Evolutionary conservation across 306 rosid genomes (phyloP).

Genomic region (Neltuma alba): DNA sequence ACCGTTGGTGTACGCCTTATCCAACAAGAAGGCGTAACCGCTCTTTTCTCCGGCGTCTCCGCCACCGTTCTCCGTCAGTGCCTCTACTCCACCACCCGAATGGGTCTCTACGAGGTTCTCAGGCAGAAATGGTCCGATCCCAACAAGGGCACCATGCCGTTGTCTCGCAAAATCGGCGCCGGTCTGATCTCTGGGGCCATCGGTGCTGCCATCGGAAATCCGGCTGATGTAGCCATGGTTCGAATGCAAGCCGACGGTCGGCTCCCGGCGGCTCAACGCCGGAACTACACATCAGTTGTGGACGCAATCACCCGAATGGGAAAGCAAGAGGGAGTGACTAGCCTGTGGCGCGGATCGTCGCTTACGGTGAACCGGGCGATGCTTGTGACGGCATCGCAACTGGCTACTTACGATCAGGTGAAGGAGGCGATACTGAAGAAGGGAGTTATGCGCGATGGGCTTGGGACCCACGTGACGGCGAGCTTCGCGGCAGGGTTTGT

Average conservation of each 20-base stretch:
- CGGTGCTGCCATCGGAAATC: constrained; percentile 71
- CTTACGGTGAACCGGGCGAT: constrained; percentile 82
- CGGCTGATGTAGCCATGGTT: constrained; percentile 83
- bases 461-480: constrained; percentile 82
- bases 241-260: constrained; percentile 85
- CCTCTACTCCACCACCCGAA: constrained; percentile 78
- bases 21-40: constrained; percentile 68
- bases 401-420: constrained; percentile 73
- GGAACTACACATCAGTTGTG: constrained; percentile 71
- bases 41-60: constrained; percentile 76
- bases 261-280: constrained; percentile 62
- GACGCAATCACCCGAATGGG: constrained; percentile 69
- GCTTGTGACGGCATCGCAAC: constrained; percentile 82
- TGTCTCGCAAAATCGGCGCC: constrained; percentile 51
- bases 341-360: constrained; percentile 81
- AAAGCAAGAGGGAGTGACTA: constrained; percentile 57
- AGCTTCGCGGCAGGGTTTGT: constrained; percentile 81
- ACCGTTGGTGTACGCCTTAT: constrained; percentile 58
- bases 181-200: constrained; percentile 69
- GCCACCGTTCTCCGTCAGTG: constrained; percentile 82
- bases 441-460: constrained; percentile 66
- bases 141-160: constrained; percentile 50
- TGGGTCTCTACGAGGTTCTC: constrained; percentile 78
- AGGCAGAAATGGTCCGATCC: constrained; percentile 72
- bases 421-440: constrained; percentile 64